Base-by-base conservation (phyloP, 83 land plant genomes). In the Picea engelmannii region DNA sequence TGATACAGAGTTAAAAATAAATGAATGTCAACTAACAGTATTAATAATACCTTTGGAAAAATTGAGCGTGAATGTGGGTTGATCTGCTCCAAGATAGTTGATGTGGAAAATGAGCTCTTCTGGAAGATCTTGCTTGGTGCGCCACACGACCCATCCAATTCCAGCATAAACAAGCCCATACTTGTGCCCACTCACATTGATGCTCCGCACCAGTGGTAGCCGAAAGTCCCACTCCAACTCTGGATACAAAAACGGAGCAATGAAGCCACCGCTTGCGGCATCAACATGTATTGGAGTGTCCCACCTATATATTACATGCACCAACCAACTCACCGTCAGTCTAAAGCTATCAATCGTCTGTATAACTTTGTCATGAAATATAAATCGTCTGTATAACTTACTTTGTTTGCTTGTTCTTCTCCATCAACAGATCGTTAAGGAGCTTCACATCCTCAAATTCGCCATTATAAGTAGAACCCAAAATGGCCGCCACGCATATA, bases 221-320 rank as follows among this genome's bases (percentile, higher is more conserved):
- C 95, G 61, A 81, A 95, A 95, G 80, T 95, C 97, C 97, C 97
- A 95, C 27, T 88, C 94, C 40, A 95, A 81, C 20, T 95, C 91
- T 0, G 97, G 97, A 68, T 91, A 91, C 38, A 91, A 15, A 63
- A 94, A 94, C 0, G 97, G 35, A 31, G 35, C 35, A 31, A 31
- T 31, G 35, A 31, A 31, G 2, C 35, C 35, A 31, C 35, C 35
- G 97, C 11, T 91, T 0, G 97, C 97, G 6, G 97, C 97, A 78
- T 94, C 95, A 1, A 94, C 97, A 80, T 94, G 97, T 47, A 94
- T 94, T 16, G 93, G 92, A 15, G 90, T 88, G 52, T 94, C 88
- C 95, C 95, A 93, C 76, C 95, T 31, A 31, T 31, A 31, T 31
- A 31, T 31, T 31, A 1, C 35, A 1, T 31, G 35, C 35, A 31